Evolutionary conservation across 148 eudicot genomes (phyloP), one percentile per base, ranked within the genome.

Genomic region (Chenopodium formosanum): DNA sequence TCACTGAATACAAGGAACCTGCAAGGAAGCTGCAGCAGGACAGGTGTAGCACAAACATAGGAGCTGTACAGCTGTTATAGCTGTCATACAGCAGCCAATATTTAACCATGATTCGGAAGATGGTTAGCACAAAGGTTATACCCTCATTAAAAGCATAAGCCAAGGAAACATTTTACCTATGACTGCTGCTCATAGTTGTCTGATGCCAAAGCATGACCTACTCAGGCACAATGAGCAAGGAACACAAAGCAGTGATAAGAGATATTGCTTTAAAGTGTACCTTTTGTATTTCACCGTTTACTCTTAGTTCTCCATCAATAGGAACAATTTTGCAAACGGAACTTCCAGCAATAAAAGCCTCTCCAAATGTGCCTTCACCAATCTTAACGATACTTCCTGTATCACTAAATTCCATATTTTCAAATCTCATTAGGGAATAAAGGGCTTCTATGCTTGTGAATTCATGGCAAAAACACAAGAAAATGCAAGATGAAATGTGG

Each of bases 331-430:
- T 96, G 89, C 98, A 96, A 58, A 94, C 99, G 70, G 87, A 85
- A 66, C 78, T 83, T 25, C 98, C 99, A 16, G 93, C 97, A 48
- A 82, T 88, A 76, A 94, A 96, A 74, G 94, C 99, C 85, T 96
- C 99, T 70, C 99, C 99, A 83, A 87, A 96, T 60, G 99, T 96
- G 82, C 99, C 99, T 88, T 96, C 99, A 40, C 99, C 99, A 83
- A 96, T 85, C 91, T 96, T 96, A 29, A 86, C 84, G 31, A 96
- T 89, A 50, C 81, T 89, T 77, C 84, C 82, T 32, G 83, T 83
- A 50, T 89, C 97, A 84, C 99, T 94, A 91, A 47, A 37, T 69
- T 70, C 81, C 86, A 75, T 34, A 81, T 44, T 78, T 71, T 22
- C 84, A 76, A 34, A 32, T 73, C 65, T 53, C 48, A 19, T 87